Evolutionary conservation across 441 rosid species (phyloP).

Genomic region (Adansonia gregorii): DNA sequence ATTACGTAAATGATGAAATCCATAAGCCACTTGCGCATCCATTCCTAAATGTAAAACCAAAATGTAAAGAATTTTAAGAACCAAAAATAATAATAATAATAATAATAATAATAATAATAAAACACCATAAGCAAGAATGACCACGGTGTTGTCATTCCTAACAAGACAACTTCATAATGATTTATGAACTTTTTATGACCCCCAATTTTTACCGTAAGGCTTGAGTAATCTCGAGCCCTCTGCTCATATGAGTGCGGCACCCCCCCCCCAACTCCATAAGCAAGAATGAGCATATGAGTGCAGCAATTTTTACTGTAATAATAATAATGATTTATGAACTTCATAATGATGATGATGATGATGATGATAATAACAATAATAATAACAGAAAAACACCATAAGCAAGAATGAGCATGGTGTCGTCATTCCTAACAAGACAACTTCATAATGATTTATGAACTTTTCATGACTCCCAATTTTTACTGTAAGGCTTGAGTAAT

Average conservation of each 20-base stretch:
- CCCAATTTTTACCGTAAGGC: neutral
- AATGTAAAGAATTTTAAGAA: conserved; percentile 12
- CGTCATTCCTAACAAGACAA: neutral
- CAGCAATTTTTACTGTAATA: too few species aligned
- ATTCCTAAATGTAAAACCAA: conserved; percentile 56
- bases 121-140: neutral
- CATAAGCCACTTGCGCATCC: conserved; percentile 98
- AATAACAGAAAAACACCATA: neutral
- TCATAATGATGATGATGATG: too few species aligned
- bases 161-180: neutral
- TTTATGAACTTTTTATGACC: neutral
- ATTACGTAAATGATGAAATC: conserved; percentile 95
- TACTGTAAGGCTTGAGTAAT: neutral
- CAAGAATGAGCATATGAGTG: too few species aligned
- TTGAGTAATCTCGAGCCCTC: neutral
- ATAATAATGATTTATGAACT: too few species aligned
- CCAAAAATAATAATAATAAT: neutral
- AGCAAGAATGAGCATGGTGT: neutral
- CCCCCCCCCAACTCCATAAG: neutral
- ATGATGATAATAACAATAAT: neutral
- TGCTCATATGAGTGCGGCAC: neutral
- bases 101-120: neutral
- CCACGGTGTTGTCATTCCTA: neutral
- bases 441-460: neutral
- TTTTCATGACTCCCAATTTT: neutral